Base-by-base conservation (phyloP, 106 monocot genomes). In the Iris macrosiphon region DNA sequence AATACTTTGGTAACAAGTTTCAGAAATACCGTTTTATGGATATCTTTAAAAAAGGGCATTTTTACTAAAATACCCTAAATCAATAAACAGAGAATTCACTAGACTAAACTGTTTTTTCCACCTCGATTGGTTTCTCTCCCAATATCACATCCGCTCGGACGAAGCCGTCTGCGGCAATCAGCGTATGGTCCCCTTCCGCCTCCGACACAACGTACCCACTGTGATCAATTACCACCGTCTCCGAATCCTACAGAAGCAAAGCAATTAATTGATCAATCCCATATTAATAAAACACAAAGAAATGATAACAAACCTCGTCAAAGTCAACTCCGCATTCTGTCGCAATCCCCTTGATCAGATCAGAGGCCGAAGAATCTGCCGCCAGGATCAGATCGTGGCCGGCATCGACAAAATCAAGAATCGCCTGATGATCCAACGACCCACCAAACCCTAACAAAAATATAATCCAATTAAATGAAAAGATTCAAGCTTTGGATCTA, bases 261-360 rank as follows among this genome's bases (percentile, higher is more conserved):
- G 34, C 34, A 35, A 4, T 7, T 40, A 57, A 26, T n/a, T 15
- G 12, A 57, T 57, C 40, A 57, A 39, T 41, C 4, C 34, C 4
- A 10, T 35, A 35, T 6, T 6, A 4, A 6, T 35, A 22, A 57
- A 27, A 17, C 3, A 17, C 45, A 1, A 17, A 20, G 20, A 1
- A 0, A 1, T 46, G 41, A 41, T 25, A 57, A 40, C 14, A 17
- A 24, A n/a, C 96, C 96, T 98, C 96, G 41, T 98, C 96, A 69
- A 98, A 98, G 73, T 98, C 87, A 40, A 75, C 80, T 2, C 90
- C 96, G 33, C 83, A 91, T 19, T 90, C 96, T 0, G 83, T 72
- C 8, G 96, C 96, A 27, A 98, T 80, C 17, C 79, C 86, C 38
- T 86, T 79, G 25, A 91, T 71, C 59, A 98, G 52, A 60, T 90